Conservation (phyloP, 805 yeast genomes). For the Saccharomyces paradoxus region DNA sequence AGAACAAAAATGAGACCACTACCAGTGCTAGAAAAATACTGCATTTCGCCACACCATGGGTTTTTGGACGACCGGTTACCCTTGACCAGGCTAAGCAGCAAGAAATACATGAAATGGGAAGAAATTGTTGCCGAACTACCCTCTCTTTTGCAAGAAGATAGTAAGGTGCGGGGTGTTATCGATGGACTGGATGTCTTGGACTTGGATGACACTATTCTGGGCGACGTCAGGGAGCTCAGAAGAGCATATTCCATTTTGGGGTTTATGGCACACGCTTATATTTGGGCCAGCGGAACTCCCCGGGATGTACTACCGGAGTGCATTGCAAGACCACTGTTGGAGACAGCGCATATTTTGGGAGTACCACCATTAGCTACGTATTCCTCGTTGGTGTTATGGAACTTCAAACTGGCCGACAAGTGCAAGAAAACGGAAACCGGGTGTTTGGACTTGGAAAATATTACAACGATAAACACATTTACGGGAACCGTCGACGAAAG, state of each 20-base stretch:
- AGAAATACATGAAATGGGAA: conserved; percentile 76
- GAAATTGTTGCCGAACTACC: conserved; percentile 56
- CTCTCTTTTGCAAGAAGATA: conserved; percentile 54
- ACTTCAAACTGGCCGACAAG: conserved; percentile 52
- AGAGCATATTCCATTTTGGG: conserved; percentile 77
- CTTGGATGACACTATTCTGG: conserved; percentile 35
- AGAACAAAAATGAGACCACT: conserved; percentile 22
- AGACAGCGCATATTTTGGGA: conserved; percentile 49
- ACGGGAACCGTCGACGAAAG: conserved; percentile 88
- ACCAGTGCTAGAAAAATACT: conserved; percentile 56
- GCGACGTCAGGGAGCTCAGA: conserved; percentile 46
- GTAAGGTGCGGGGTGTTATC: conserved; percentile 51
- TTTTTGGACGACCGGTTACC: conserved; percentile 72
- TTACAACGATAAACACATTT: conserved; percentile 74
- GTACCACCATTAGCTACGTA: conserved; percentile 85
- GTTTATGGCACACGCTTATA: conserved; percentile 79
- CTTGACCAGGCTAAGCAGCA: conserved; percentile 46
- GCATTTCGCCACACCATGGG: conserved; percentile 63
- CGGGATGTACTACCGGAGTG: conserved; percentile 55
- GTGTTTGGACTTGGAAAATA: conserved; percentile 50
- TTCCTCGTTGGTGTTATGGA: conserved; percentile 85
- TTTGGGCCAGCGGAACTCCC: conserved; percentile 72
- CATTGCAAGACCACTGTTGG: conserved; percentile 62
- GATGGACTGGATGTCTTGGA: conserved; percentile 55
- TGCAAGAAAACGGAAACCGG: conserved; percentile 27